A percentile compares a stretch with the other conserved stretches of the same genome.
Conservation (phyloP, 108 stramenopile species). For the Stephanodiscus triporus region DNA sequence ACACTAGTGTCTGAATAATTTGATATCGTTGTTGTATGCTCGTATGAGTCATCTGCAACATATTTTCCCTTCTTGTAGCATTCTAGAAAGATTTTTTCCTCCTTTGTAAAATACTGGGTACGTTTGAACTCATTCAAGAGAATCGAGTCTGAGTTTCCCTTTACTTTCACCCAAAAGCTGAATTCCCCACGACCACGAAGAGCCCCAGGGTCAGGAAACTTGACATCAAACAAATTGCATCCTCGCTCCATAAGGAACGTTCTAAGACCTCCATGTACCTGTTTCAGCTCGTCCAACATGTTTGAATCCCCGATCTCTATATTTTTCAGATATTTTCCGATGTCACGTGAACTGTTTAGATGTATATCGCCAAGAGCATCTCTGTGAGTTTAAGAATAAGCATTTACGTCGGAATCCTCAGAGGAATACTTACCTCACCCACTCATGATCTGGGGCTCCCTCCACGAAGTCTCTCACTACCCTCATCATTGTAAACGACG, state of each 20-base stretch:
- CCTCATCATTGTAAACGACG: slow-evolving; percentile 61
- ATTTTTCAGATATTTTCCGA: slow-evolving; percentile 70
- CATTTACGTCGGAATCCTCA: not conserved
- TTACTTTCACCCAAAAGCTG: slow-evolving; percentile 51
- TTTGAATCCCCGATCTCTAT: slow-evolving; percentile 55
- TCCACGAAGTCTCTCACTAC: slow-evolving; percentile 72
- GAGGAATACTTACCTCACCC: slow-evolving; percentile 35
- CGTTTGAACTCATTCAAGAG: slow-evolving; percentile 48
- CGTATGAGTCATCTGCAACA: slow-evolving; percentile 25
- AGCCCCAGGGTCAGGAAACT: slow-evolving; percentile 17
- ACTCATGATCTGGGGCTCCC: slow-evolving; percentile 42
- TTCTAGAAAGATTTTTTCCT: slow-evolving; percentile 60
- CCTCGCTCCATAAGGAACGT: slow-evolving; percentile 53
- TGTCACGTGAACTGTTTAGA: slow-evolving; percentile 54
- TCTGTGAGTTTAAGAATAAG: not conserved
- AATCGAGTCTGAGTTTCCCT: slow-evolving; percentile 25
- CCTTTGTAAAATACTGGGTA: slow-evolving; percentile 46
- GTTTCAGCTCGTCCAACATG: slow-evolving; percentile 74
- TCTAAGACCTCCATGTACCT: slow-evolving; percentile 61
- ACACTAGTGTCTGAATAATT: slow-evolving; percentile 25
- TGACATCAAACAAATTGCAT: slow-evolving; percentile 43
- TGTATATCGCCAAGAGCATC: not conserved
- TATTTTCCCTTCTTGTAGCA: slow-evolving; percentile 39
- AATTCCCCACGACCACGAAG: slow-evolving; percentile 26
- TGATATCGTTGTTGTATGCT: slow-evolving; percentile 20